phyloP scores from a whole-genome alignment of 2,329 filamentous ascomycete species.

The Dothideomycetes sp. region DNA sequence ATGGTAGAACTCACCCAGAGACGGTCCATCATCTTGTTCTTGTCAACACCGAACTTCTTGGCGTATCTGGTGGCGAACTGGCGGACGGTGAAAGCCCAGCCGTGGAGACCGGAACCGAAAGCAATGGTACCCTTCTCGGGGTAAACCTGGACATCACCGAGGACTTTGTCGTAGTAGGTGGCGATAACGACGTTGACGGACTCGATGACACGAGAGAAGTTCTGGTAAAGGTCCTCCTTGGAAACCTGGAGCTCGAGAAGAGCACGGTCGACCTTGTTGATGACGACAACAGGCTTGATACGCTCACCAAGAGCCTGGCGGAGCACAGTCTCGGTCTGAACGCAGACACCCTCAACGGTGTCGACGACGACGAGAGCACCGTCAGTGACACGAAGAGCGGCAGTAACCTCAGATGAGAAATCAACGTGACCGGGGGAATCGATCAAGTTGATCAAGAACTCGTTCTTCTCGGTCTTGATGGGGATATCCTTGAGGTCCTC shows the following conservation, averaged over 20 bases:
- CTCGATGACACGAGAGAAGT: constrained; percentile 98
- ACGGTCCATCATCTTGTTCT: constrained; percentile 99
- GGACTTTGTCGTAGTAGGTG: constrained; percentile 93
- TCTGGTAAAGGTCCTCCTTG: constrained; percentile 99
- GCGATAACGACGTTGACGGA: constrained; percentile 99
- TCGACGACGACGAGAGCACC: constrained; percentile 99
- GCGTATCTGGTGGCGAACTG: constrained; percentile 94
- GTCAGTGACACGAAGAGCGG: constrained; percentile 98
- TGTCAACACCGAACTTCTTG: constrained; percentile 99
- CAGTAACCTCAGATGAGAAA: constrained; percentile 99
- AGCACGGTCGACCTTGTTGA: constrained; percentile 99
- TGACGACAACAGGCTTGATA: constrained; percentile 98
- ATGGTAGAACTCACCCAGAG: too few species aligned
- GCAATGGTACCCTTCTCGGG: constrained; percentile 95
- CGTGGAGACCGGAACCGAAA: constrained; percentile 99
- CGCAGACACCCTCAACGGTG: constrained; percentile 98
- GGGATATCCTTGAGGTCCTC: constrained; percentile 95
- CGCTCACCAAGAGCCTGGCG: constrained; percentile 98
- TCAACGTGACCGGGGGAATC: constrained; percentile 99
- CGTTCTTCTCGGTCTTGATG: constrained; percentile 77
- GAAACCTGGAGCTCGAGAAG: constrained; percentile 96
- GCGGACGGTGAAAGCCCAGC: constrained; percentile 98
- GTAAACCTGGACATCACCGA: constrained; percentile 98
- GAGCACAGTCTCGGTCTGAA: constrained; percentile 99
- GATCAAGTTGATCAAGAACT: constrained; percentile 99